Evolutionary conservation across 169 alveolate genomes (phyloP).

Genomic region (Cryptosporidium muris): DNA sequence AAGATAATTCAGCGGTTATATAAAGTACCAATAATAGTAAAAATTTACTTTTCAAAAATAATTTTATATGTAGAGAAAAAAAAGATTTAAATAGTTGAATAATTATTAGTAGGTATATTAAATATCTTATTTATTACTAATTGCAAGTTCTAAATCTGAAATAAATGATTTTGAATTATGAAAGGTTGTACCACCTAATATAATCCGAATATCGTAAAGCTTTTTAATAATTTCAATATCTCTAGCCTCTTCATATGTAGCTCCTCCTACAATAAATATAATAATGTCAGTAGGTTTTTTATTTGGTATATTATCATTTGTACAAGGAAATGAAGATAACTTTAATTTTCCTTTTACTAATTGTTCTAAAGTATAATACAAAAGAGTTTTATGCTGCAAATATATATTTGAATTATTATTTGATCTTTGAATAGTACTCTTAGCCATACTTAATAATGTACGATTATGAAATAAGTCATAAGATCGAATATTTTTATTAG

Average conservation of each 20-base stretch:
- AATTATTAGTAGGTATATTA: too few species aligned
- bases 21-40: neutral
- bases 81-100: too few species aligned
- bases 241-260: constrained; percentile 93
- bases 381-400: constrained; percentile 89
- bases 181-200: constrained; percentile 87
- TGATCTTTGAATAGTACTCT: constrained; percentile 81
- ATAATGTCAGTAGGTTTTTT: constrained; percentile 81
- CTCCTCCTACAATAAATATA: constrained; percentile 92
- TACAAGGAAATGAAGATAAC: constrained; percentile 82
- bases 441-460: constrained; percentile 83
- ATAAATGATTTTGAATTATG: constrained; percentile 82
- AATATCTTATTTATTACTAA: constrained; percentile 24
- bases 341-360: constrained; percentile 84
- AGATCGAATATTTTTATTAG: constrained; percentile 83
- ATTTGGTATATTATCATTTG: constrained; percentile 75
- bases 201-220: constrained; percentile 76
- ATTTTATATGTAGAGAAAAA: too few species aligned
- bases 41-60: neutral
- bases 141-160: constrained; percentile 71
- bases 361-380: constrained; percentile 82
- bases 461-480: constrained; percentile 87
- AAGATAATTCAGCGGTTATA: neutral
- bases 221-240: constrained; percentile 84
- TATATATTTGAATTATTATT: constrained; percentile 85